Evolutionary conservation across 106 monocot genomes (phyloP).

Genomic region (Iris macrosiphon): DNA sequence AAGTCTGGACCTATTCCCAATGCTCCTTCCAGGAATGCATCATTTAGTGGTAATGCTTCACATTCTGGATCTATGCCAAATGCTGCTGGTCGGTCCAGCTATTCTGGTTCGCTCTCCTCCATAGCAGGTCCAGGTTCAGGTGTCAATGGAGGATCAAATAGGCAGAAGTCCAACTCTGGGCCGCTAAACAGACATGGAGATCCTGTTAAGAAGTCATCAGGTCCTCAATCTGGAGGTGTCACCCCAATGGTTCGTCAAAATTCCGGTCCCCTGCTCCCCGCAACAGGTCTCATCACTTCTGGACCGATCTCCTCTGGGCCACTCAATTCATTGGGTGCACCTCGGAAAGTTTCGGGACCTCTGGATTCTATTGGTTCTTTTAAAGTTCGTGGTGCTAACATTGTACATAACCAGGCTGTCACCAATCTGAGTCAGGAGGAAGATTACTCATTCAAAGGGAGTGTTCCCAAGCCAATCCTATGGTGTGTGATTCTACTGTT

Average conservation of each 20-base stretch:
- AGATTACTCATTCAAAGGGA: constrained; percentile 34
- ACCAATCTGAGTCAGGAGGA: constrained; percentile 50
- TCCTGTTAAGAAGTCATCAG: constrained; percentile 49
- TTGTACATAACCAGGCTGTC: constrained; percentile 59
- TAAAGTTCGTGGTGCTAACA: constrained; percentile 38
- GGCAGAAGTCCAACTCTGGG: constrained; percentile 60
- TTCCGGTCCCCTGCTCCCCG: constrained; percentile 50
- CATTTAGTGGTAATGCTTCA: constrained; percentile 28
- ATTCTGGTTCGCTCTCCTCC: constrained; percentile 39
- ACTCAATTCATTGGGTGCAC: constrained; percentile 63
- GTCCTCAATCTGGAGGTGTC: constrained; percentile 70
- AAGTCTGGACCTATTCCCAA: constrained; percentile 50
- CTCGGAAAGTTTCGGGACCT: constrained; percentile 67
- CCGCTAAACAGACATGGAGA: constrained; percentile 61
- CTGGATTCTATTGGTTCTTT: constrained; percentile 58
- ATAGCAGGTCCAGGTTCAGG: constrained; percentile 22
- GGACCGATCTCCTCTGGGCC: constrained; percentile 75
- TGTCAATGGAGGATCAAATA: constrained; percentile 29
- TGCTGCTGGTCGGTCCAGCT: constrained; percentile 26
- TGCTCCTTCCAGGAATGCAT: constrained; percentile 30
- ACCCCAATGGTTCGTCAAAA: constrained; percentile 77
- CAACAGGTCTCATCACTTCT: constrained; percentile 83
- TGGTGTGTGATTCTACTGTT: constrained; percentile 52
- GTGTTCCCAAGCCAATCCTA: constrained; percentile 44
- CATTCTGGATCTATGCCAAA: constrained; percentile 36